phyloP scores from a whole-genome alignment of 2,329 filamentous ascomycete genomes.

The Colletotrichum orbiculare region DNA sequence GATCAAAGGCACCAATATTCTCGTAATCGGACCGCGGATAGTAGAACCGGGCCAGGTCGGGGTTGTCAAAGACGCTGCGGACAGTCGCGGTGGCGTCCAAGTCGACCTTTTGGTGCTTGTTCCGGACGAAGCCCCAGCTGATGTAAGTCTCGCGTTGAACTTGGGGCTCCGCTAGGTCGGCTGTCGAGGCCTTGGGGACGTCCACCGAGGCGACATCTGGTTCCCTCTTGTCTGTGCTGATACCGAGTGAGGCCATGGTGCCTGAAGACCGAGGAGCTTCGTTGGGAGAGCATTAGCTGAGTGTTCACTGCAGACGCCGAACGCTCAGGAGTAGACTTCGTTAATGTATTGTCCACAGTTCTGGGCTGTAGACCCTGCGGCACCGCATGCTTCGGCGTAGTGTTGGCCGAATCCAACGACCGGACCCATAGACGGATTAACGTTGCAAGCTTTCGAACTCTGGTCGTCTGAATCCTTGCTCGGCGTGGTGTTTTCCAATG shows the following conservation, averaged over 20 bases:
- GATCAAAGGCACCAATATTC: no score
- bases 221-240: neutral
- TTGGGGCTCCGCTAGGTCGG: neutral
- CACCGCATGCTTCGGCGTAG: no score
- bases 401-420: no score
- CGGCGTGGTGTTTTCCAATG: neutral
- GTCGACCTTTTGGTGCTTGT: neutral
- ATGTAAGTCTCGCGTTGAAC: conserved; percentile 3
- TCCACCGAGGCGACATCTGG: conserved; percentile 2
- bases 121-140: neutral
- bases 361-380: no score
- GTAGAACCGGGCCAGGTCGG: no score
- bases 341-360: no score
- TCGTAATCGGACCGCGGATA: no score
- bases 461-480: neutral
- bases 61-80: no score
- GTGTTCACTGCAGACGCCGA: no score
- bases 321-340: no score
- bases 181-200: neutral
- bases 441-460: neutral
- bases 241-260: neutral
- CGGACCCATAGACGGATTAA: neutral
- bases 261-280: neutral
- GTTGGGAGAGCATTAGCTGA: no score
- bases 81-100: no score